Conservation (phyloP, 192 early-diverging fungal species). For the Obelidium mucronatum region DNA sequence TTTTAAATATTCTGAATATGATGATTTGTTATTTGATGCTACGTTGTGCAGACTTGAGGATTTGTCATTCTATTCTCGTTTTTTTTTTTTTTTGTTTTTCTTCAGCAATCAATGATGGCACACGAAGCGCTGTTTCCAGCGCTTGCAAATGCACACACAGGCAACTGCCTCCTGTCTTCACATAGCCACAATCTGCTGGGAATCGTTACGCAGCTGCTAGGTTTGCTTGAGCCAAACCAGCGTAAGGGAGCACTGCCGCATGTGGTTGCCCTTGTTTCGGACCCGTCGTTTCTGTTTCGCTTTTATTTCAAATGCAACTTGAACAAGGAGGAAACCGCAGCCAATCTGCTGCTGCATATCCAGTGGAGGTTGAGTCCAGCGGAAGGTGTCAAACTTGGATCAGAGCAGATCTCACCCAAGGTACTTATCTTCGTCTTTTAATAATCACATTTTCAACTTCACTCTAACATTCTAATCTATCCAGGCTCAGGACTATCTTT, state of each 20-base stretch:
- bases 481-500: constrained; percentile 30
- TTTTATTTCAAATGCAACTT: constrained; percentile 46
- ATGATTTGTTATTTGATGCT: too few species aligned
- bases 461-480: too few species aligned
- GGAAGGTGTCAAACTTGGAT: constrained; percentile 14
- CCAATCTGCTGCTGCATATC: constrained; percentile 38
- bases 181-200: neutral
- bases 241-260: neutral
- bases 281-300: constrained; percentile 41
- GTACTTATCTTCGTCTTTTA: too few species aligned
- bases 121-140: too few species aligned
- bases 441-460: too few species aligned
- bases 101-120: too few species aligned
- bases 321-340: constrained; percentile 14
- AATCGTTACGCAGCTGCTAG: neutral
- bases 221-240: neutral
- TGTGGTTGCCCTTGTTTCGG: neutral
- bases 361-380: constrained; percentile 54
- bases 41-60: too few species aligned
- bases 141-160: too few species aligned
- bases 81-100: too few species aligned
- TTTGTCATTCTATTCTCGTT: too few species aligned
- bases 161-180: constrained; percentile 1
- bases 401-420: too few species aligned
- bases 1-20: too few species aligned